Conservation (phyloP, 805 yeast genomes). For the Alloascoidea africana region DNA sequence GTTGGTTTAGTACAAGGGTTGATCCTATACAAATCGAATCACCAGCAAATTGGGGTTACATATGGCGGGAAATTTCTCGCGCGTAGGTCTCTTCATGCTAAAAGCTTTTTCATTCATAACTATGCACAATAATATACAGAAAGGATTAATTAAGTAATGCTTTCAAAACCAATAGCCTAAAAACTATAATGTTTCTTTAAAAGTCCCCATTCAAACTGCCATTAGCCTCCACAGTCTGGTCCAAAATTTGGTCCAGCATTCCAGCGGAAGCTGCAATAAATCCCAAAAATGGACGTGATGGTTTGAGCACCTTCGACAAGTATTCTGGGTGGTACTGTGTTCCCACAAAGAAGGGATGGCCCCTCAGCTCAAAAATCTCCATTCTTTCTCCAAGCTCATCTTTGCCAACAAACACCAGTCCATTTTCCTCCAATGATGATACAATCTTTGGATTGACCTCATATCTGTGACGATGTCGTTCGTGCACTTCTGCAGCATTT, state of each 20-base stretch:
- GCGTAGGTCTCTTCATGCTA: too few relatives aligned
- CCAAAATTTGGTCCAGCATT: slow-evolving; percentile 50
- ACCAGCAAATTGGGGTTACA: too few relatives aligned
- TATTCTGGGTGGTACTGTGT: slow-evolving; percentile 99
- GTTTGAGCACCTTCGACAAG: slow-evolving; percentile 89
- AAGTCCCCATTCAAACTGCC: slow-evolving; percentile 22
- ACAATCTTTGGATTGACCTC: slow-evolving; percentile 87
- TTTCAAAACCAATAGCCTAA: too few relatives aligned
- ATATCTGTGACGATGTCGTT: slow-evolving; percentile 98
- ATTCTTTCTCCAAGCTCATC: slow-evolving; percentile 85
- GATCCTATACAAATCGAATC: too few relatives aligned
- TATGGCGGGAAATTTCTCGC: too few relatives aligned
- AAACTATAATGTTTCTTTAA: background rate
- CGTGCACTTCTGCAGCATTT: slow-evolving; percentile 48
- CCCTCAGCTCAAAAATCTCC: slow-evolving; percentile 80
- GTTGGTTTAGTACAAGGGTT: too few relatives aligned
- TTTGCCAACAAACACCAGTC: slow-evolving; percentile 82
- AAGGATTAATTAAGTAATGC: too few relatives aligned
- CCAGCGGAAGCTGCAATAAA: slow-evolving; percentile 91
- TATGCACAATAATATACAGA: too few relatives aligned
- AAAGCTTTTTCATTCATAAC: too few relatives aligned
- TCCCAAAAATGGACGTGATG: slow-evolving; percentile 93
- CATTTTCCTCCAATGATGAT: slow-evolving; percentile 53
- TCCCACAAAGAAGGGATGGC: slow-evolving; percentile 85
- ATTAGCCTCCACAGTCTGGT: slow-evolving; percentile 14